Evolutionary conservation across 805 yeast species (phyloP).

Genomic region (Hanseniaspora lachancei): DNA sequence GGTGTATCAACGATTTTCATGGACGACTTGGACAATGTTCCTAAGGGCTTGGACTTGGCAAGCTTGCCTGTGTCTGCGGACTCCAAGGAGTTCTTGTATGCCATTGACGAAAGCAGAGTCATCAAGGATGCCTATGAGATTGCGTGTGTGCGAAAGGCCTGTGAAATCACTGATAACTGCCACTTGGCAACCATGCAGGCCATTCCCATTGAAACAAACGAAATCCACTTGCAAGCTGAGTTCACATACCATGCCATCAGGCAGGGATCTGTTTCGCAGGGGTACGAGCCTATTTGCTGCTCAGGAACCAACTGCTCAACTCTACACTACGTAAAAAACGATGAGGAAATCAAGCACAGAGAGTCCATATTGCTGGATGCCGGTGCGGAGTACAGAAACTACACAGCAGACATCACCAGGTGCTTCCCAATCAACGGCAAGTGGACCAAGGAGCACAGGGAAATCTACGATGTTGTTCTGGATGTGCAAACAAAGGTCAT

Average conservation of each 20-base stretch:
- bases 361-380: slow-evolving; percentile 78
- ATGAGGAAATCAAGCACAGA: slow-evolving; percentile 44
- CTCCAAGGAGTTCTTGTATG: slow-evolving; percentile 44
- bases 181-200: slow-evolving; percentile 91
- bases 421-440: slow-evolving; percentile 86
- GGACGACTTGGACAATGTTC: slow-evolving; percentile 42
- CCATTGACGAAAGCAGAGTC: slow-evolving; percentile 76
- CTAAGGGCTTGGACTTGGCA: slow-evolving; percentile 25
- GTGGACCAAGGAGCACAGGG: slow-evolving; percentile 79
- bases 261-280: slow-evolving; percentile 79
- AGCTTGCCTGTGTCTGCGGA: slow-evolving; percentile 29
- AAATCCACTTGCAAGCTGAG: slow-evolving; percentile 90
- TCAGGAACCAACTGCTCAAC: slow-evolving; percentile 86
- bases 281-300: slow-evolving; percentile 93
- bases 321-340: slow-evolving; percentile 77
- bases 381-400: slow-evolving; percentile 92
- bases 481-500: slow-evolving; percentile 71
- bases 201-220: slow-evolving; percentile 71
- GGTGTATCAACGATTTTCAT: slow-evolving; percentile 30
- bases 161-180: slow-evolving; percentile 72
- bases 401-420: slow-evolving; percentile 88
- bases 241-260: slow-evolving; percentile 85
- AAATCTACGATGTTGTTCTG: slow-evolving; percentile 62
- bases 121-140: slow-evolving; percentile 78
- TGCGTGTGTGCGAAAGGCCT: slow-evolving; percentile 62